A percentile compares a stretch with the other conserved stretches of the same genome.
Evolutionary conservation across 179 eudicot genomes (phyloP).

Genomic region (Beta corolliflora): DNA sequence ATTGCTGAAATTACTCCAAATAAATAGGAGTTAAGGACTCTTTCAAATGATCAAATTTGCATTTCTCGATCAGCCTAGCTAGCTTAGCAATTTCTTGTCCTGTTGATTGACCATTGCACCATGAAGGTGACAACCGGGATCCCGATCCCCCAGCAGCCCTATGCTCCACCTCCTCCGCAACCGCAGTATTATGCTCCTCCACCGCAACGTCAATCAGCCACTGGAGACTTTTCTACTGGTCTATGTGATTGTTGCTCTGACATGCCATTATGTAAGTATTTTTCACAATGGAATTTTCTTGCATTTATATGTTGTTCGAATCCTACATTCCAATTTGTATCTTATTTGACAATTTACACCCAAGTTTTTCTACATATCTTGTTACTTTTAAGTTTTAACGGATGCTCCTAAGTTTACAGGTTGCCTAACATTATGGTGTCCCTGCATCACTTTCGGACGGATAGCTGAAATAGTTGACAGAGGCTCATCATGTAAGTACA

Average conservation of each 20-base stretch:
- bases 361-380: too few relatives aligned
- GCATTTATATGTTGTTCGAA: too few relatives aligned
- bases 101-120: not conserved
- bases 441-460: constrained; percentile 56
- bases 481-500: constrained; percentile 58
- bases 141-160: not conserved
- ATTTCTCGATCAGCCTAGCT: too few relatives aligned
- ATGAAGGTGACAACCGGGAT: not conserved
- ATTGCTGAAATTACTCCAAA: too few relatives aligned
- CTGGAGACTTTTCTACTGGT: constrained; percentile 47
- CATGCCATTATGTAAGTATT: constrained; percentile 42
- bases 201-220: not conserved
- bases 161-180: constrained; percentile 9
- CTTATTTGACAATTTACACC: too few relatives aligned
- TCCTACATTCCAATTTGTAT: too few relatives aligned
- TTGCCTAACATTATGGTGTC: constrained; percentile 56
- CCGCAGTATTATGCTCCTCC: not conserved
- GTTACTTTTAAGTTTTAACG: not conserved
- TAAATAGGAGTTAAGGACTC: too few relatives aligned
- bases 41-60: too few relatives aligned
- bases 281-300: too few relatives aligned
- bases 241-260: constrained; percentile 51
- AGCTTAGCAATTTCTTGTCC: not conserved
- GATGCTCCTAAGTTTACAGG: not conserved
- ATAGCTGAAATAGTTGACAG: constrained; percentile 56